Percentiles rank a stretch among this genome's conserved stretches.
Conservation (phyloP, 805 yeast species). For the fission yeast (Schizosaccharomyces pombe) region DNA sequence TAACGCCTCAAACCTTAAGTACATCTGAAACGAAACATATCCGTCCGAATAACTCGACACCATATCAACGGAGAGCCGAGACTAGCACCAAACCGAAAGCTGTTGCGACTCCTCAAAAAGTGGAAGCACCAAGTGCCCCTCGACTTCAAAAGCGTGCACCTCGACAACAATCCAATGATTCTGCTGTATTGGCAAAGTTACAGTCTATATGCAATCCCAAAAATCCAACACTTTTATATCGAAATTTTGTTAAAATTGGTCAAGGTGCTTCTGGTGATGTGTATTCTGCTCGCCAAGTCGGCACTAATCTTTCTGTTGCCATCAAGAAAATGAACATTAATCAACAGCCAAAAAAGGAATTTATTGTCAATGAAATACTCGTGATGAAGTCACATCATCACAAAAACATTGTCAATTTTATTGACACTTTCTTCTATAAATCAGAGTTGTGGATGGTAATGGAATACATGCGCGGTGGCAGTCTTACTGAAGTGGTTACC, state of each 20-base stretch:
- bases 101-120: background rate
- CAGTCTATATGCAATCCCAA: constrained; percentile 57
- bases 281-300: constrained; percentile 53
- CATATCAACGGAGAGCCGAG: background rate
- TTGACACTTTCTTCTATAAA: constrained; percentile 60
- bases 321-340: constrained; percentile 90
- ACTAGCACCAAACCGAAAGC: background rate
- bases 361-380: constrained; percentile 79
- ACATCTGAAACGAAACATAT: constrained; percentile 6
- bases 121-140: constrained; percentile 17
- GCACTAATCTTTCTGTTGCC: constrained; percentile 37
- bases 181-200: constrained; percentile 61
- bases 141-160: constrained; percentile 41
- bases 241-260: constrained; percentile 53
- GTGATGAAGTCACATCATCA: constrained; percentile 89
- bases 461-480: constrained; percentile 99
- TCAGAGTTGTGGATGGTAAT: constrained; percentile 73
- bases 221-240: constrained; percentile 53
- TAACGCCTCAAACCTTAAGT: background rate
- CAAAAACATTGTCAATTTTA: constrained; percentile 77
- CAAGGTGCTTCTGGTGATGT: constrained; percentile 98
- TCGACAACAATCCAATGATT: constrained; percentile 33
- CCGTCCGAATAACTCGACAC: constrained; percentile 4
- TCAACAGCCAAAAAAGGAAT: constrained; percentile 84
- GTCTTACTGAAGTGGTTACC: constrained; percentile 83